These are phyloP conservation scores for Talaromyces sp. DNA, from an alignment of 2,329 filamentous ascomycete species.

Conservation along the genomic window DNA sequence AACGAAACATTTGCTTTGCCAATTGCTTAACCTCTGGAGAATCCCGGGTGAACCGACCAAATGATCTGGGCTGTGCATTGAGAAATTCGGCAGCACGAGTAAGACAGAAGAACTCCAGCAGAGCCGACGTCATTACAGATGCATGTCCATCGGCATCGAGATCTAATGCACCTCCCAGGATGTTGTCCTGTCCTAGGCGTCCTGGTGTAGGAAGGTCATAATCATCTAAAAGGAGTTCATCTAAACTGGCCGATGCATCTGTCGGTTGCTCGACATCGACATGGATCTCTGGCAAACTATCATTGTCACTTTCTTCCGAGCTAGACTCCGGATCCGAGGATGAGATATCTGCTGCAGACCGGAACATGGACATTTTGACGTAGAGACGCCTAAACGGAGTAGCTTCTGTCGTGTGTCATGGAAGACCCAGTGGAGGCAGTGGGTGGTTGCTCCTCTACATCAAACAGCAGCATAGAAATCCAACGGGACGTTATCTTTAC, in stretches of 20 bases:
- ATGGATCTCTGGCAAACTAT: not conserved
- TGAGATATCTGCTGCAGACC: conserved; percentile 36
- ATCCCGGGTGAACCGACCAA: conserved; percentile 36
- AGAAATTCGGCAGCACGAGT: conserved; percentile 45
- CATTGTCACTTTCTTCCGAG: conserved; percentile 24
- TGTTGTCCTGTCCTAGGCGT: conserved; percentile 21
- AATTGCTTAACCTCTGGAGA: conserved; percentile 43
- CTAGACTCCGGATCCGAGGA: conserved; percentile 35
- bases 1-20: conserved; percentile 41
- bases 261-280: conserved; percentile 7
- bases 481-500: not conserved
- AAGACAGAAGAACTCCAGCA: conserved; percentile 46
- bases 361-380: conserved; percentile 40
- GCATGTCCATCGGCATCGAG: conserved; percentile 37
- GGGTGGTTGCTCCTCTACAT: not conserved
- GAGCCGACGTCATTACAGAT: conserved; percentile 42
- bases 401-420: conserved; percentile 9
- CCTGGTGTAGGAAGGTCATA: conserved; percentile 21
- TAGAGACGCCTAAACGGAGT: conserved; percentile 3
- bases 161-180: conserved; percentile 22
- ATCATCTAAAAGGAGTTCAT: conserved; percentile 16
- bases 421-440: not conserved
- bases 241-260: conserved; percentile 2
- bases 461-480: not conserved
- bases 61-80: conserved; percentile 37